A percentile compares a stretch with the other conserved stretches of the same genome.
Conservation (phyloP, 495 filamentous ascomycete genomes). For the Mycothermus thermophilus region DNA sequence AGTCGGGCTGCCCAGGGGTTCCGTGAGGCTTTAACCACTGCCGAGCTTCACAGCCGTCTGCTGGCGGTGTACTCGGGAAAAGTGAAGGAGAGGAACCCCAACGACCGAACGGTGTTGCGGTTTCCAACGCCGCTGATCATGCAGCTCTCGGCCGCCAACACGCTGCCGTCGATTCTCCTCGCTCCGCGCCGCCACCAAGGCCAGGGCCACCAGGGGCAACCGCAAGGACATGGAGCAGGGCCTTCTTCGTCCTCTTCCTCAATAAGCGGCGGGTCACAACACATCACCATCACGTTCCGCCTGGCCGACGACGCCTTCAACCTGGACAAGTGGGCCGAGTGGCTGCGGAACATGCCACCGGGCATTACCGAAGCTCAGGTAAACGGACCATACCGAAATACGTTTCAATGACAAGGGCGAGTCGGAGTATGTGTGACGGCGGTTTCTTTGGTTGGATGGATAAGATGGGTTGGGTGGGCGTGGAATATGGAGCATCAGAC, state of each 20-base stretch:
- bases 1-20: slow-evolving; percentile 25
- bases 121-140: slow-evolving; percentile 35
- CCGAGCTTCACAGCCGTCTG: slow-evolving; percentile 34
- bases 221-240: slow-evolving; percentile 10
- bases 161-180: slow-evolving; percentile 33
- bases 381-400: slow-evolving; percentile 31
- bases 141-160: slow-evolving; percentile 30
- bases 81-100: slow-evolving; percentile 28
- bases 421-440: not conserved
- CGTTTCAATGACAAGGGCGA: slow-evolving; percentile 27
- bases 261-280: slow-evolving; percentile 17
- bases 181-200: slow-evolving; percentile 14
- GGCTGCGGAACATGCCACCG: slow-evolving; percentile 36
- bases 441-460: not conserved
- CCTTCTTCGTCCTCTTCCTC: slow-evolving; percentile 5
- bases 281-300: slow-evolving; percentile 31
- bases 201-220: not conserved
- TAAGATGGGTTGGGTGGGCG: no score
- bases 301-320: slow-evolving; percentile 27
- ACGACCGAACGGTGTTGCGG: slow-evolving; percentile 24
- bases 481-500: no score
- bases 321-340: slow-evolving; percentile 33
- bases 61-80: slow-evolving; percentile 28
- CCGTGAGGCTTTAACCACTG: slow-evolving; percentile 26
- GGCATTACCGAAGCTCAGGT: slow-evolving; percentile 34